Base-by-base conservation (phyloP, 2,329 filamentous ascomycete species). In the Zymoseptoria tritici region DNA sequence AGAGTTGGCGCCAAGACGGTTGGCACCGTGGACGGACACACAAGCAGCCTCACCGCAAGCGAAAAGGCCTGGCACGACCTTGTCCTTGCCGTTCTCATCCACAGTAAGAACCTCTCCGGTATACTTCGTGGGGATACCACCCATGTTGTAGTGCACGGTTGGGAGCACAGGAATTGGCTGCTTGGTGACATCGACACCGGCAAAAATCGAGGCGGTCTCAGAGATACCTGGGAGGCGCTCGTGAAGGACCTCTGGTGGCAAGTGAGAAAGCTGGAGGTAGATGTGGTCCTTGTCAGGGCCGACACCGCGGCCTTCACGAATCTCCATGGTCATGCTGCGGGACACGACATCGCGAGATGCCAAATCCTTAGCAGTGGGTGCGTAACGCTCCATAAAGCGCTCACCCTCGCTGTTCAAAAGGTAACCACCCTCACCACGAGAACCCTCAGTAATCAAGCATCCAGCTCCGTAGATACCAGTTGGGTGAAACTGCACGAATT, bases 91-190 rank as follows among this genome's bases (percentile, higher is more conserved):
- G 63, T 85, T 76, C 73, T 89, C 87, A 69, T 97, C 91, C 56
- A 96, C 81, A 19, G 91, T 95, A 68, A 99, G 79, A 62, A 97
- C 94, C 80, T 99, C 91, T 77, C 94, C 93, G 64, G 91, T 97
- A 83, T 96, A 97, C 73, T 90, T 91, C 68, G 94, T 97, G 56
- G 93, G 93, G 69, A 99, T 97, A 83, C 94, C 93, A 78, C 93
- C 93, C 94, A 97, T 99, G 84, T 97, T 97, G 85, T 99, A 99
- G 83, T 99, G 92, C 68, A 97, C 93, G 52, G 93, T 97, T 60
- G 93, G 93, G 64, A 97, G 83, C 67, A 97, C 93, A 63, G 93
- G 93, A 69, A 97, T 97, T 66, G 93, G 93, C 79, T 97, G 90
- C 82, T 96, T 97, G 63, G 87, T 88, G 68, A 99, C 93, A 76